Conservation (phyloP, 306 rosid species). For the Begonia fuchsioides region DNA sequence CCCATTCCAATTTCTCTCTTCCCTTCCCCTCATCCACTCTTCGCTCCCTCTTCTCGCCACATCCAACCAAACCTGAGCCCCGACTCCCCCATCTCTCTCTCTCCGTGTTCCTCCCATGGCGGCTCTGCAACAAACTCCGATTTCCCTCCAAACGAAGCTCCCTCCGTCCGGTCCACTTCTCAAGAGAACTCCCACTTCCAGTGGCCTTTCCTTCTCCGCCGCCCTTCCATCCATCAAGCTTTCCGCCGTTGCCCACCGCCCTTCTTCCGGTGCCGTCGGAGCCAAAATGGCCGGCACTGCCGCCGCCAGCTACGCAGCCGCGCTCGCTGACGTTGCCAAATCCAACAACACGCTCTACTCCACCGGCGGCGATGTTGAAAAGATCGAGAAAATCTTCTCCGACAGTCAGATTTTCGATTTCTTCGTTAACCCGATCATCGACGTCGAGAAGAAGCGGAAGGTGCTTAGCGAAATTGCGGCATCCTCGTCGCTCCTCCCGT, state of each 20-base stretch:
- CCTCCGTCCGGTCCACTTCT: constrained; percentile 15
- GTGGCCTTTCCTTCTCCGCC: constrained; percentile 35
- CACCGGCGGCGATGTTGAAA: constrained; percentile 53
- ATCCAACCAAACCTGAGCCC: neutral
- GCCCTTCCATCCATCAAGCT: constrained; percentile 30
- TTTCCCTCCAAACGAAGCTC: constrained; percentile 49
- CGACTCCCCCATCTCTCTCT: constrained; percentile 2
- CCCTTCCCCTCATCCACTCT: neutral
- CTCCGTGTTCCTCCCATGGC: constrained; percentile 35
- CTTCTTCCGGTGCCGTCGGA: constrained; percentile 18
- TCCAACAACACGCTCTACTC: constrained; percentile 55
- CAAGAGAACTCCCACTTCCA: constrained; percentile 16
- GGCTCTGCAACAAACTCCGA: constrained; percentile 41
- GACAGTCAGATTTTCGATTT: constrained; percentile 29
- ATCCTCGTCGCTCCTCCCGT: constrained; percentile 31
- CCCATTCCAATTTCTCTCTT: constrained; percentile 1
- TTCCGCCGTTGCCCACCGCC: constrained; percentile 14
- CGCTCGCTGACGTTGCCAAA: constrained; percentile 54
- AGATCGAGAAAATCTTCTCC: constrained; percentile 42
- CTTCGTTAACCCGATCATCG: constrained; percentile 49
- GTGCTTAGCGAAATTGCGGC: constrained; percentile 38
- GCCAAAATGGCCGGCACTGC: constrained; percentile 41
- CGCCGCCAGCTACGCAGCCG: constrained; percentile 66
- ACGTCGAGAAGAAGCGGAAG: constrained; percentile 20
- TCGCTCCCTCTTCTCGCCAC: neutral